Conservation (phyloP, 768 basidiomycete species). For the Clitopilus hobsonii region DNA sequence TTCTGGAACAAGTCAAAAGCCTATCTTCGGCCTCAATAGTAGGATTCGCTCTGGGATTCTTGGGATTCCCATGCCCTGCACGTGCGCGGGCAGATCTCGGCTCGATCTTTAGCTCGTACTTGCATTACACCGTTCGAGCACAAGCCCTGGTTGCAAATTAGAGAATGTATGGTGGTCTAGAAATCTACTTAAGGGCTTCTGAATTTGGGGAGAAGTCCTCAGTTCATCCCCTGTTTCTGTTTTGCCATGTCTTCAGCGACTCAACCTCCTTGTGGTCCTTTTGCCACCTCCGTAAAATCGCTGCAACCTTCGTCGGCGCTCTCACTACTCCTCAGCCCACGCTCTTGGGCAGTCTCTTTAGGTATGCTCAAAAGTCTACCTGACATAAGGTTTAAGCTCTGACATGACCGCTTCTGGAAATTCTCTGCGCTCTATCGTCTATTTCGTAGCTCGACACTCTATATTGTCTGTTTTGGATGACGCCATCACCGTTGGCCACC, state of each 20-base stretch:
- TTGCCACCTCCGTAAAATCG: constrained; percentile 36
- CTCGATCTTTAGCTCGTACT: background rate
- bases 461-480: constrained; percentile 54
- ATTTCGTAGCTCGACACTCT: constrained; percentile 48
- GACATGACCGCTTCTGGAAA: constrained; percentile 2
- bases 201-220: constrained; percentile 16
- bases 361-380: constrained; percentile 27
- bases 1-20: background rate
- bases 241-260: background rate
- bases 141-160: background rate
- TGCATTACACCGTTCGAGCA: background rate
- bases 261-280: constrained; percentile 31
- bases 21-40: background rate
- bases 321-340: constrained; percentile 40
- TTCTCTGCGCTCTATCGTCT: constrained; percentile 1
- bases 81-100: background rate
- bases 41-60: background rate
- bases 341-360: constrained; percentile 45
- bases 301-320: constrained; percentile 40
- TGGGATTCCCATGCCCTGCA: background rate
- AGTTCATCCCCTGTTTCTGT: constrained; percentile 19
- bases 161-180: background rate
- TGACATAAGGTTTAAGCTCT: background rate
- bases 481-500: constrained; percentile 53
- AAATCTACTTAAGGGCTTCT: background rate